Percentiles rank a stretch among this genome's conserved stretches.
These are phyloP conservation scores for Colletotrichum sidae DNA, from an alignment of 2,329 filamentous ascomycete genomes.

Conservation along the genomic window DNA sequence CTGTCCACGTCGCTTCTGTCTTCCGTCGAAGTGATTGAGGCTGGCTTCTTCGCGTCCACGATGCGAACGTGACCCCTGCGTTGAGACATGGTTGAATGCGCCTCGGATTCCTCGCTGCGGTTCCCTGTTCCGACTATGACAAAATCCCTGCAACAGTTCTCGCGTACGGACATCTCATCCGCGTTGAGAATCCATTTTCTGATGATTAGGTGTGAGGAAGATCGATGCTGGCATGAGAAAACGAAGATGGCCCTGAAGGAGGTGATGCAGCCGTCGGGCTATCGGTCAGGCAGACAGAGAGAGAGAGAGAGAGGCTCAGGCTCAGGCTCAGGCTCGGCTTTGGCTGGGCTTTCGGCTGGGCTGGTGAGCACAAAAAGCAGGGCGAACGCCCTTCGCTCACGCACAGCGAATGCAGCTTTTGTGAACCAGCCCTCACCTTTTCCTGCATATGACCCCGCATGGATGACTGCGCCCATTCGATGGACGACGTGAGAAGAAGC, in stretches of 20 bases:
- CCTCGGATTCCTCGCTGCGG: neutral
- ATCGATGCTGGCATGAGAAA: neutral
- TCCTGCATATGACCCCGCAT: slow-evolving; percentile 5
- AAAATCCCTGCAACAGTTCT: neutral
- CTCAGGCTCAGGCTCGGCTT: neutral
- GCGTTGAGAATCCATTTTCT: neutral
- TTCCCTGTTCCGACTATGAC: neutral
- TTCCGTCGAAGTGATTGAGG: neutral
- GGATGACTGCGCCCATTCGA: neutral
- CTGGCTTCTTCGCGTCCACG: neutral
- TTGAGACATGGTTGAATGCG: neutral
- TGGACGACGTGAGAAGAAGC: neutral
- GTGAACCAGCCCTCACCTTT: neutral
- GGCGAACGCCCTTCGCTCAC: neutral
- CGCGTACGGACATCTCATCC: neutral
- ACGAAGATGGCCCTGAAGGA: neutral
- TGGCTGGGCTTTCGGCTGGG: no score
- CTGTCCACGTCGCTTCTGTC: neutral
- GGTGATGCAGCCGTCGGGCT: neutral
- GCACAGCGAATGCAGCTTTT: neutral
- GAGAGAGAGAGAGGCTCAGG: slow-evolving; percentile 1
- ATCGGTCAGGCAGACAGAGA: neutral
- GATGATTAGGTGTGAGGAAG: neutral
- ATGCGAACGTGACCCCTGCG: neutral
- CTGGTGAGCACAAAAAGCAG: neutral